Base-by-base conservation (phyloP, 441 rosid species). In the Populus hybrid region DNA sequence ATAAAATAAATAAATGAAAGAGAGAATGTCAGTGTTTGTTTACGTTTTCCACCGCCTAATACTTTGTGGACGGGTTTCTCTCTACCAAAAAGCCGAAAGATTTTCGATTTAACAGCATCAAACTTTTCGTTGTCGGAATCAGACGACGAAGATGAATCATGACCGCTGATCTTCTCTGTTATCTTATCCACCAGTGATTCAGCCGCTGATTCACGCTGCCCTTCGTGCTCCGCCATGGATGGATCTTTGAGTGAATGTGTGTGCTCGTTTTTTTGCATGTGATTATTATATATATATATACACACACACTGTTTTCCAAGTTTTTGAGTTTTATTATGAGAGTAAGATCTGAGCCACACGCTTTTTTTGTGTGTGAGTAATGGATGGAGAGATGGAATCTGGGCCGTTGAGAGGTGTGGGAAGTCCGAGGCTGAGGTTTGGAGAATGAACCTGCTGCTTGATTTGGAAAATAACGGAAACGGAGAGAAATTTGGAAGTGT, bases 11-110 rank as follows among this genome's bases (percentile, higher is more conserved):
- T 12, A 63, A 64, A 74, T 20, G 6, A 18, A 2, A 9, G 35
- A 42, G 65, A 29, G 16, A 40, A 53, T 53, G 21, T 53, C 2
- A 65, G 73, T 11, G 69, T 50, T 35, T 77, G 69, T 86, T 10
- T 86, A 91, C 94, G 92, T 83, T 88, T 91, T 72, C 95, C 90
- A 33, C 99, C 98, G 66, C 99, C 99, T 20, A 95, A 79, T 71
- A 93, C 92, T 79, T 85, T 83, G 82, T 95, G 98, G 14, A 93
- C 90, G 29, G 99, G 95, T 83, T 83, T 81, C 73, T 95, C 95
- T 66, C 98, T 87, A 35, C 98, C 99, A 20, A 93, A 93, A 45
- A 95, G 90, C 61, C 93, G 92, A 70, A 77, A 88, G 71, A 90
- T 77, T 80, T 93, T 92, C 45, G 87, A 42, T 82, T 94, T 91